Evolutionary conservation across 2,329 filamentous ascomycete genomes (phyloP).

Genomic region (Aspergillus pseudonomiae): DNA sequence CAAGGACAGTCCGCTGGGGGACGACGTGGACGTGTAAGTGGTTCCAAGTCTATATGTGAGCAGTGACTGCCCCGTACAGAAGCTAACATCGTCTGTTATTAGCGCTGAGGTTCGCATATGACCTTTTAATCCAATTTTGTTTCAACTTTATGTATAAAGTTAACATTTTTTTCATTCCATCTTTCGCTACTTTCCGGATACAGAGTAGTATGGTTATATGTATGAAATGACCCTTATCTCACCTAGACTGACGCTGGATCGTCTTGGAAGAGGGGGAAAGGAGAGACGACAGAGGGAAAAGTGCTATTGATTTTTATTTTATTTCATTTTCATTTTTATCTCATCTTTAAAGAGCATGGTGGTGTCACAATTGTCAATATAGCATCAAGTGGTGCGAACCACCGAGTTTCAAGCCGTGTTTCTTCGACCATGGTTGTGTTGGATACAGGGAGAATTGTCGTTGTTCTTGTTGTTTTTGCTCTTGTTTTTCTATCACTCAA

Average conservation of each 20-base stretch:
- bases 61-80: background rate
- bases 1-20: slow-evolving; percentile 51
- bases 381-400: slow-evolving; percentile 14
- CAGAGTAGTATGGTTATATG: slow-evolving; percentile 38
- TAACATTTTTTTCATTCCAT: slow-evolving; percentile 16
- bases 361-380: slow-evolving; percentile 20
- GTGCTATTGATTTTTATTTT: slow-evolving; percentile 19
- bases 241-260: slow-evolving; percentile 45
- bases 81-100: slow-evolving; percentile 18
- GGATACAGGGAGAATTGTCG: slow-evolving; percentile 19
- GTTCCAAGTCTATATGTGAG: slow-evolving; percentile 12
- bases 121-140: slow-evolving; percentile 34
- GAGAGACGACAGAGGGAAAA: slow-evolving; percentile 29
- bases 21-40: slow-evolving; percentile 58
- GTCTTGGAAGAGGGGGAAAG: slow-evolving; percentile 36
- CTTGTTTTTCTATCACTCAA: slow-evolving; percentile 10
- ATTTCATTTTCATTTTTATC: slow-evolving; percentile 6
- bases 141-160: slow-evolving; percentile 42
- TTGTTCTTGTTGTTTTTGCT: background rate
- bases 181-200: slow-evolving; percentile 25
- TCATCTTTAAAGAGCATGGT: slow-evolving; percentile 21
- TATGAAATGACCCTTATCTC: slow-evolving; percentile 34
- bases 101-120: slow-evolving; percentile 37
- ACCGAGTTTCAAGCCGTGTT: slow-evolving; percentile 8
- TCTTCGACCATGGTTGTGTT: slow-evolving; percentile 17